These are phyloP conservation scores for Phytomonas sp. DNA, from an alignment of 208 protist species.

Conservation along the genomic window DNA sequence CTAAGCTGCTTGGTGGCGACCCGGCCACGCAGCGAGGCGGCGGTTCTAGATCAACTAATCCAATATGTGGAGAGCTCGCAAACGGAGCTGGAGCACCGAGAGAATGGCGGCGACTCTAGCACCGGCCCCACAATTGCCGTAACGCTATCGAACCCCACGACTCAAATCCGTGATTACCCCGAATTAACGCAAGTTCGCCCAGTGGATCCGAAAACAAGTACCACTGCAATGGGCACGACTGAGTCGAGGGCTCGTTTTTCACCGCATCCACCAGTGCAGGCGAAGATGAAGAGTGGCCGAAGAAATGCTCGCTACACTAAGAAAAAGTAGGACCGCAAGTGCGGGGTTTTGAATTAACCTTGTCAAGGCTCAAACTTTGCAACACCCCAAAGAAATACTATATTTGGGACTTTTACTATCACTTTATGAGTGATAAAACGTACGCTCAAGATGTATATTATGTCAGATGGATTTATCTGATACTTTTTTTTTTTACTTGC, in stretches of 20 bases:
- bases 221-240: background rate
- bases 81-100: constrained; percentile 12
- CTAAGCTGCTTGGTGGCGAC: constrained; percentile 30
- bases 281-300: background rate
- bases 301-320: background rate
- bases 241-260: background rate
- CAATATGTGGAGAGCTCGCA: constrained; percentile 30
- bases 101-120: constrained; percentile 6
- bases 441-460: background rate
- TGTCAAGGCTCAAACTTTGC: background rate
- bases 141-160: background rate
- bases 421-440: background rate
- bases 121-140: background rate
- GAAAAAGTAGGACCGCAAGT: background rate
- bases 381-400: background rate
- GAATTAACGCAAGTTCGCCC: background rate
- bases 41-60: constrained; percentile 53
- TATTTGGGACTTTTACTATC: background rate
- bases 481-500: background rate
- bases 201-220: background rate
- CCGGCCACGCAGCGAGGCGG: constrained; percentile 26
- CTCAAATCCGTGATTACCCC: background rate
- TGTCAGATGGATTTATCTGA: background rate
- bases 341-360: background rate
- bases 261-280: background rate